Evolutionary conservation across 2,329 filamentous ascomycete species (phyloP).

Genomic region (Sporothrix brasiliensis): DNA sequence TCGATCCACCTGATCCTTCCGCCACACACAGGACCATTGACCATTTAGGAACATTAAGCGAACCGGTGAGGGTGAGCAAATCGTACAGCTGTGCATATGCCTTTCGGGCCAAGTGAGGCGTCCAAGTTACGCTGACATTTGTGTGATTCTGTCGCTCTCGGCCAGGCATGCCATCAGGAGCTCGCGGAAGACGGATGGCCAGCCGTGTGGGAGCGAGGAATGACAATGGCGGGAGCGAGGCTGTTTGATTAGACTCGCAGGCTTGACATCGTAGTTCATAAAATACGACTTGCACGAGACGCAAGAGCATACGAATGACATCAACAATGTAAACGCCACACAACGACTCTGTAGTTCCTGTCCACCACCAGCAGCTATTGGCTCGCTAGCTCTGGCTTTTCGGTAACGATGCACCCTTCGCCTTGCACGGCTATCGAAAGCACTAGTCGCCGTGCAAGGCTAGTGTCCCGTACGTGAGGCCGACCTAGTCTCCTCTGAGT

Average conservation of each 20-base stretch:
- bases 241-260: too few relatives aligned
- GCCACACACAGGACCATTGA: not conserved
- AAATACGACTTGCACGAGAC: not conserved
- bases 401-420: not conserved
- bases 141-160: not conserved
- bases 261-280: not conserved
- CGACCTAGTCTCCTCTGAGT: too few relatives aligned
- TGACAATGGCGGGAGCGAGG: not conserved
- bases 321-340: not conserved
- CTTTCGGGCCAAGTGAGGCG: too few relatives aligned
- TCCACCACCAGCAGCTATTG: not conserved
- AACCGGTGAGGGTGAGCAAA: constrained; percentile 14
- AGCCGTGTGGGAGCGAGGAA: not conserved
- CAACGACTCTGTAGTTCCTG: not conserved
- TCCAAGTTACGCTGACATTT: not conserved
- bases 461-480: too few relatives aligned
- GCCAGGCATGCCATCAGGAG: not conserved
- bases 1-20: not conserved
- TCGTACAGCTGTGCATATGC: not conserved
- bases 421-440: too few relatives aligned
- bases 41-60: not conserved
- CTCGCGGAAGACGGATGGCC: constrained; percentile 13
- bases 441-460: too few relatives aligned
- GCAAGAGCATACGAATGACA: not conserved
- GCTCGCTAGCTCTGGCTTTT: not conserved